Evolutionary conservation across 1,284 basidiomycete species (phyloP), one percentile per base, ranked within the genome.

Genomic region (Boletellus dicymbophilus): DNA sequence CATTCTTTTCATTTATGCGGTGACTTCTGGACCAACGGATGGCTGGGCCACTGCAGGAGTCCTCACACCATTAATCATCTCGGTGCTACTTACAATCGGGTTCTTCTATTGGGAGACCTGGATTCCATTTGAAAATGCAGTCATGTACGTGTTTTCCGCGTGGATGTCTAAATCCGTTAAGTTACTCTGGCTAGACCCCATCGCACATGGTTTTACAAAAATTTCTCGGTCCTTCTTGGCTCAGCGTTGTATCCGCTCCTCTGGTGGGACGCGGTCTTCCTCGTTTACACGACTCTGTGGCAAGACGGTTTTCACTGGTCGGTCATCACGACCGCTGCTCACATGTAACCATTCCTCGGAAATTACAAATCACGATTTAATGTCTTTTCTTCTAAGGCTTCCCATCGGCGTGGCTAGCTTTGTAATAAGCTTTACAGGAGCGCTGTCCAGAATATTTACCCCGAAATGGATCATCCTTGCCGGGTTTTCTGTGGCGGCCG

Each of bases 391-490:
- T n/a, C n/a, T n/a, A n/a, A 78, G 75, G 66, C 54, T 78, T 21
- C 77, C 77, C 0, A 55, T 79, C 31, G 71, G 74, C 15, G 58
- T 74, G 4, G 57, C 70, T 36, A 65, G 71, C 6, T 67, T 75
- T 28, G 56, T 62, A 22, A 68, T 68, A 49, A 63, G 66, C 46
- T 70, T 74, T 54, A 72, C 72, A 1, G 74, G 75, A 9, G 37
- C 68, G 16, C 59, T 80, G 37, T 71, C 74, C n/a, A 62, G 66
- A 22, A 49, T 58, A 3, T 51, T 76, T 37, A 67, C 62, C 52
- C 67, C 73, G 0, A 80, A 80, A 58, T 75, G 69, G 65, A 61
- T 79, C 43, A 72, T 80, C 53, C 58, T 79, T 12, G 51, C 58
- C 34, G 78, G 74, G 6, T 67, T 75, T 30, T 56, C 56, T 27